Conservation (phyloP, 768 basidiomycete genomes). For the Boletus rufocinnamomeus region DNA sequence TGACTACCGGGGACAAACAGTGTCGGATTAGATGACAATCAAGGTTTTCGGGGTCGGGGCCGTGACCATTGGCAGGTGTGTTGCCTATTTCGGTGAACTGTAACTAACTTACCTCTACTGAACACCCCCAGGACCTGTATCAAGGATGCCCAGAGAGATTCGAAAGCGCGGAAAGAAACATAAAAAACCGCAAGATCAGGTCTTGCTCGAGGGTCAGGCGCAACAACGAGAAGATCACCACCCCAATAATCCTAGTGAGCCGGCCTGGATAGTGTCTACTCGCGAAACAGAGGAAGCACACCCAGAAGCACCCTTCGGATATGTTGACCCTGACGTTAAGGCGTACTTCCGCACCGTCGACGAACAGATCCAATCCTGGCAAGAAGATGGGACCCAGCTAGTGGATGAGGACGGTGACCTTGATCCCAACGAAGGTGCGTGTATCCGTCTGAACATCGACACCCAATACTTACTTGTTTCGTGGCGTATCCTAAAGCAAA, state of each 20-base stretch:
- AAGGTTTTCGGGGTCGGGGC: neutral
- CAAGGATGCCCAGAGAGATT: constrained; percentile 68
- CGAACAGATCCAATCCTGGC: constrained; percentile 85
- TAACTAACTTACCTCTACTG: neutral
- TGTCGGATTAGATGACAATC: neutral
- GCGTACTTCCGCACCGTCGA: constrained; percentile 92
- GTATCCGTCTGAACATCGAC: neutral
- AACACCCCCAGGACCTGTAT: neutral
- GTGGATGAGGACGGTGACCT: constrained; percentile 48
- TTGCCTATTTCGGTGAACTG: constrained; percentile 14
- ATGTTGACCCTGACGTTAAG: constrained; percentile 86
- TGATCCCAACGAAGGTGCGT: constrained; percentile 73
- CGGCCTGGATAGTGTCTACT: constrained; percentile 70
- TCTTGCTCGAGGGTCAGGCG: constrained; percentile 1
- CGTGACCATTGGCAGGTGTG: too few species aligned
- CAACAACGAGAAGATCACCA: constrained; percentile 7
- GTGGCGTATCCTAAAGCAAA: constrained; percentile 49
- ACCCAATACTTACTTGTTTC: neutral
- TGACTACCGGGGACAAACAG: neutral
- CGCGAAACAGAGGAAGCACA: constrained; percentile 44
- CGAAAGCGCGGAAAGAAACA: constrained; percentile 78
- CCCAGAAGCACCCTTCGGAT: constrained; percentile 83
- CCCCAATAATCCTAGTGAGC: constrained; percentile 39
- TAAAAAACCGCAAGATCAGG: constrained; percentile 47
- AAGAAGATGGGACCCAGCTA: constrained; percentile 45